Evolutionary conservation across 2,329 filamentous ascomycete species (phyloP), one percentile per base, ranked within the genome.

Genomic region (Aspergillus hortae): DNA sequence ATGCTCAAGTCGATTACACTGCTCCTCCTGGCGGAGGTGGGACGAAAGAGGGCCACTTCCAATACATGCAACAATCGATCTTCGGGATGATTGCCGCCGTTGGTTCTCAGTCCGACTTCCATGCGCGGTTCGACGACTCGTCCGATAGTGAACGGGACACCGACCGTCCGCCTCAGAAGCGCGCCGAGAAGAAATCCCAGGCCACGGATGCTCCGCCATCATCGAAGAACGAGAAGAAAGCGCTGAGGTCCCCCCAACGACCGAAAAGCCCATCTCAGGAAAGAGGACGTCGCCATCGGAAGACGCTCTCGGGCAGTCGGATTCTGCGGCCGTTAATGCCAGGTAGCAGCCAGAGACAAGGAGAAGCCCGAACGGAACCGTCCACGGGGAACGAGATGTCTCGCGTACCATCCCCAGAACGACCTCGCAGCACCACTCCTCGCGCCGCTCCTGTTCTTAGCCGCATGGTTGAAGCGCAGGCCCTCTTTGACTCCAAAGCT

Each of bases 1-100:
- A 85, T 68, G 79, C 77, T 4, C 75, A 86, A 15, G 78, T 84
- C 36, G 84, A 86, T 65, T 80, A 81, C 54, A 82, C 81, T 12
- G 81, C 81, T 46, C 77, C 80, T 2, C 78, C 76, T n/a, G 63
- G 58, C 32, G 65, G 61, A 38, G 57, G 57, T 48, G 61, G 60
- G 12, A 69, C 70, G n/a, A 63, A 66, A 33, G 72, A 72, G 51
- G 68, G 73, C 48, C 73, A 75, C 41, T 67, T 76, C 44, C 73
- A 79, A 55, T 90, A 91, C 65, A 90, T 95, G 85, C 94, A 96
- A 71, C 92, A 96, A 77, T 95, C 90, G 58, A 86, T 97, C 50
- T 95, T 96, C 69, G 91, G 90, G 49, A 83, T 97, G 73, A 92
- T 97, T 60, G 89, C 92, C 6, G 90, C 90, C 14, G 90, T 90